phyloP scores from a whole-genome alignment of 2,329 filamentous ascomycete species.

The Hypoxylon sp. region DNA sequence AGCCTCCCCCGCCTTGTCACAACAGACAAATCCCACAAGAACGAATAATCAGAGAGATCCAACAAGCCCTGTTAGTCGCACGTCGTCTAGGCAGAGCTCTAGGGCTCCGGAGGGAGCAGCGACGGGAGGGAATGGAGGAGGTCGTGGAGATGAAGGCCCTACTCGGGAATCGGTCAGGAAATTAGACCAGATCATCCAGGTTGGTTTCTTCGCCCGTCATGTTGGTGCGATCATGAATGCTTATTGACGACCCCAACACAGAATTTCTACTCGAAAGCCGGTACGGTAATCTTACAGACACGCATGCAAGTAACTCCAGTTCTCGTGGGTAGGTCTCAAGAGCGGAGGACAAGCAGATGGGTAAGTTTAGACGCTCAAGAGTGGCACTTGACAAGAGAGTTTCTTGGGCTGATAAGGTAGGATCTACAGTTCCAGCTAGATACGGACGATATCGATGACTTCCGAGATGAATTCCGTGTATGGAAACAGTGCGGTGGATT shows the following conservation, averaged over 20 bases:
- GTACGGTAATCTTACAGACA: slow-evolving; percentile 85
- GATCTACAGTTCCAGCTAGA: slow-evolving; percentile 88
- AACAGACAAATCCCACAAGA: slow-evolving; percentile 79
- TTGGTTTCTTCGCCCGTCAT: slow-evolving; percentile 58
- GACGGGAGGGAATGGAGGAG: slow-evolving; percentile 65
- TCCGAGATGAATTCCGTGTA: slow-evolving; percentile 81
- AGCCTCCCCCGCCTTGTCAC: slow-evolving; percentile 79
- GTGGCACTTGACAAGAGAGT: not conserved
- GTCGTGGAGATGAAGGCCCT: slow-evolving; percentile 62
- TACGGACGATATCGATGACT: slow-evolving; percentile 91
- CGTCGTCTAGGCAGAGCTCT: slow-evolving; percentile 62
- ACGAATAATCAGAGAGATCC: slow-evolving; percentile 82
- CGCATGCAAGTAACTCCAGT: slow-evolving; percentile 73
- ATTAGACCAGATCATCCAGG: slow-evolving; percentile 94
- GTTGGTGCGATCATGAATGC: slow-evolving; percentile 23
- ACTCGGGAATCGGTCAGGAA: slow-evolving; percentile 80
- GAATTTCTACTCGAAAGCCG: slow-evolving; percentile 94
- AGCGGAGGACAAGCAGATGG: slow-evolving; percentile 54
- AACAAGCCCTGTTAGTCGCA: slow-evolving; percentile 56
- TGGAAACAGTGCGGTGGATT: slow-evolving; percentile 87
- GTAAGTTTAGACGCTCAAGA: slow-evolving; percentile 46
- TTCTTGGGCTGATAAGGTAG: slow-evolving; percentile 30
- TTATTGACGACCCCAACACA: slow-evolving; percentile 56
- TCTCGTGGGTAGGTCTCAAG: slow-evolving; percentile 50
- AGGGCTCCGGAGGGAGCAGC: slow-evolving; percentile 57